These are phyloP conservation scores for Pichia californica DNA, from an alignment of 805 yeast genomes.

Conservation along the genomic window DNA sequence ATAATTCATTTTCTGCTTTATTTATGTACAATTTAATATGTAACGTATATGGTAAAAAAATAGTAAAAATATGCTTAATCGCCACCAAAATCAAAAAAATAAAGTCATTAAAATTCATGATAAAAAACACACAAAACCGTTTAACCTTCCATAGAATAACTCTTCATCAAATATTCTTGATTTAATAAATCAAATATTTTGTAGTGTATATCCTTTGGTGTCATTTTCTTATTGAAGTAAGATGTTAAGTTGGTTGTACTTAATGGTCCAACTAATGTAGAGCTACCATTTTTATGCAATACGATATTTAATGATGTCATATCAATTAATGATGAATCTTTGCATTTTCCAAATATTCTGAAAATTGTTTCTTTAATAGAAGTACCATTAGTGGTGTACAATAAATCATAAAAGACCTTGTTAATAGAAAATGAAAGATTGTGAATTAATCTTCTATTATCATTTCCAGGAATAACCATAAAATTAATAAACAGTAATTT, in stretches of 20 bases:
- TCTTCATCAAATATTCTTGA: slow-evolving; percentile 6
- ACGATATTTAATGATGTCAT: slow-evolving; percentile 23
- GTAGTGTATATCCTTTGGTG: slow-evolving; percentile 21
- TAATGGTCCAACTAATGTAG: slow-evolving; percentile 4
- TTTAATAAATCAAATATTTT: slow-evolving; percentile 29
- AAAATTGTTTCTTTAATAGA: slow-evolving; percentile 4
- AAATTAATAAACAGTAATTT: slow-evolving; percentile 29
- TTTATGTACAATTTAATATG: no score
- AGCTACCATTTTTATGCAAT: slow-evolving; percentile 8
- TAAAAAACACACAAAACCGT: background rate
- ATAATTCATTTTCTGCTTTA: no score
- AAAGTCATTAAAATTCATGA: no score
- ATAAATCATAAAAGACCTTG: slow-evolving; percentile 15
- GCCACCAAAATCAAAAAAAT: no score
- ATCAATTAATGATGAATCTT: slow-evolving; percentile 16
- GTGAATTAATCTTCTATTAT: slow-evolving; percentile 19
- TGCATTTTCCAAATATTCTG: slow-evolving; percentile 8
- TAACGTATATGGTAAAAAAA: no score
- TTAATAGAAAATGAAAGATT: slow-evolving; percentile 18
- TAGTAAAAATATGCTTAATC: background rate
- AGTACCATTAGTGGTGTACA: slow-evolving; percentile 17
- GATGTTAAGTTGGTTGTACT: background rate
- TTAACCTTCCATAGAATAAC: slow-evolving; percentile 4
- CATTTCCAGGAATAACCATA: slow-evolving; percentile 19
- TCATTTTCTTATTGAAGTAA: background rate